Base-by-base conservation (phyloP, 441 rosid species). In the Breynia disticha region DNA sequence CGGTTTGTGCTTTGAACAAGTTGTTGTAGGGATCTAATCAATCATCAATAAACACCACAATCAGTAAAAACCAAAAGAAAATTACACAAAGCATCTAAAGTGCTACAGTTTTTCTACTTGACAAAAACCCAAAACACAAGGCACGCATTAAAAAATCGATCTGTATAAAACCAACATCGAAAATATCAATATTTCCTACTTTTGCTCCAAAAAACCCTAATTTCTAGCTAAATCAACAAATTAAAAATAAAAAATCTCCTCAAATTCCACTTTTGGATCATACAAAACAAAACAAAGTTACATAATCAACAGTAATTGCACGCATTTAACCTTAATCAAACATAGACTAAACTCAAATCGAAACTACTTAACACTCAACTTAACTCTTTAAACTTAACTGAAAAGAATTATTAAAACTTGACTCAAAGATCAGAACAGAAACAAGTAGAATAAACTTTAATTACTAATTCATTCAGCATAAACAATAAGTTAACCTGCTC, bases 21-120 rank as follows among this genome's bases (percentile, higher is more conserved):
- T 74, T 67, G 70, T 46, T 54, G 78, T 62, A 55, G 52, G 69
- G 69, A 80, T 73, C 73, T 67, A 69, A 67, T 59, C 65, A 73
- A 50, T 16, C 47, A 54, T 50, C 64, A 61, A 64, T 57, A 53
- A 50, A 64, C 42, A 50, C 63, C 66, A 48, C 49, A 60, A 68
- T 71, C 42, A 73, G 74, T 55, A 47, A 19, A 57, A 32, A 65
- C 60, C 46, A 62, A 15, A 65, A 41, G 4, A 17, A 39, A 10
- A 32, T n/a, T 10, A 58, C 11, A 6, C 15, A 14, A 47, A 59
- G 32, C 44, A 4, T 20, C 43, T 2, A 44, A 59, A 19, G 21
- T 10, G n/a, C 18, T 14, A 45, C n/a, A 21, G 11, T 21, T 57
- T 56, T 19, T 21, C 14, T 17, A 54, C 20, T 2, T 14, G n/a